Base-by-base conservation (phyloP, 1,284 basidiomycete species). In the Porodaedalea pini region DNA sequence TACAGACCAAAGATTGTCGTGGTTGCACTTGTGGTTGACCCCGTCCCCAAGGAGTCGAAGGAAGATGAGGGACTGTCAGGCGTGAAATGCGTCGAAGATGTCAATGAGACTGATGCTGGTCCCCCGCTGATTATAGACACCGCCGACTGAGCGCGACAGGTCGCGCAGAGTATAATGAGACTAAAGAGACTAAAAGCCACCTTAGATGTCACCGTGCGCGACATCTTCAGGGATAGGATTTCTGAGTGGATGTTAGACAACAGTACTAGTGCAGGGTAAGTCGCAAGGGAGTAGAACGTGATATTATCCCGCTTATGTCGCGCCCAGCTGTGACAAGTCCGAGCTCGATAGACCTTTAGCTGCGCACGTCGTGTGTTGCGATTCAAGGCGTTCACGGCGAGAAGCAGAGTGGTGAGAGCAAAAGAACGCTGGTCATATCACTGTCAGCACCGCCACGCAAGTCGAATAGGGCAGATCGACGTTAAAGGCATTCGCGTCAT, bases 11-110 rank as follows among this genome's bases (percentile, higher is more conserved):
- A 39, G n/a, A 49, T 47, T 37, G 45, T 36, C 0, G 54, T 48
- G 10, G 32, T 34, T n/a, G 31, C 17, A 8, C 32, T 27, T 37
- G 44, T 40, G 23, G 51, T 19, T n/a, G 45, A 41, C 5, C 52
- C 51, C 2, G 52, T 54, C 11, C 43, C 34, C 15, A 48, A 29
- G 19, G 57, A 53, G 49, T 54, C 57, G 29, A 58, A 54, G 10
- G 51, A 58, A 27, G 57, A 54, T 5, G 55, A 56, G 4, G 55
- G 55, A 13, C 55, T 27, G 29, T 56, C 31, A 15, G 55, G 39
- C 15, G 55, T 50, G 27, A 54, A 54, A 5, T 19, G 13, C 19
- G 51, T 2, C 17, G 29, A 19, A 31, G 51, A 19, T 11, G 51
- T 21, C 8, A 27, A 10, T 25, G 29, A 29, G 8, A 31, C 17